Conservation (phyloP, 2,329 filamentous ascomycete species). For the Intubia oerlemansii region DNA sequence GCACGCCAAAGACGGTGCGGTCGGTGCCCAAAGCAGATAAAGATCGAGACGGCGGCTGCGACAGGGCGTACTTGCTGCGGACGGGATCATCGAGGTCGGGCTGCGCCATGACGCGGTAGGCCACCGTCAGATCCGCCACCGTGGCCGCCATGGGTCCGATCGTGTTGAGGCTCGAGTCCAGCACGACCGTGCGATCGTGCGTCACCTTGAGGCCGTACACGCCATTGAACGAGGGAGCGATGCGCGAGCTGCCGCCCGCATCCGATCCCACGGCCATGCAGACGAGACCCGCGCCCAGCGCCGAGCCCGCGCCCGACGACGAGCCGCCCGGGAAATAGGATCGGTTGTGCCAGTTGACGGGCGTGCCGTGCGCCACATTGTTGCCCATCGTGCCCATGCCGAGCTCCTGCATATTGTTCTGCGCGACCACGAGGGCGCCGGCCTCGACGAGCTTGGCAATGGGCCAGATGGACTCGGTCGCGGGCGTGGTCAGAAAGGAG, state of each 20-base stretch:
- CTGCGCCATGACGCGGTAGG: conserved; percentile 61
- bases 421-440: conserved; percentile 55
- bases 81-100: conserved; percentile 42
- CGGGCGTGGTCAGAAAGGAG: conserved; percentile 22
- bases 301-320: conserved; percentile 55
- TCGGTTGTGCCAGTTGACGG: conserved; percentile 56
- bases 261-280: conserved; percentile 60
- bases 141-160: conserved; percentile 56
- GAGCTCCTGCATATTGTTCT: conserved; percentile 62
- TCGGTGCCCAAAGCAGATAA: conserved; percentile 11
- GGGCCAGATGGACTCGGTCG: conserved; percentile 43
- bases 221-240: conserved; percentile 58
- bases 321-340: conserved; percentile 65
- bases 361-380: conserved; percentile 54
- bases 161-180: conserved; percentile 35
- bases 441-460: conserved; percentile 49
- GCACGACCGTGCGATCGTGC: conserved; percentile 44
- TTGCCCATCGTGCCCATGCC: conserved; percentile 71
- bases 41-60: conserved; percentile 20
- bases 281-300: conserved; percentile 46
- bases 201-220: conserved; percentile 64
- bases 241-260: conserved; percentile 50
- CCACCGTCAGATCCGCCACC: conserved; percentile 56
- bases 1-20: conserved; percentile 42
- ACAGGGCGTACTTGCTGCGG: conserved; percentile 42